Percentiles rank a stretch among this genome's conserved stretches.
Conservation (phyloP, 148 eudicot species). For the Rhododendron molle region DNA sequence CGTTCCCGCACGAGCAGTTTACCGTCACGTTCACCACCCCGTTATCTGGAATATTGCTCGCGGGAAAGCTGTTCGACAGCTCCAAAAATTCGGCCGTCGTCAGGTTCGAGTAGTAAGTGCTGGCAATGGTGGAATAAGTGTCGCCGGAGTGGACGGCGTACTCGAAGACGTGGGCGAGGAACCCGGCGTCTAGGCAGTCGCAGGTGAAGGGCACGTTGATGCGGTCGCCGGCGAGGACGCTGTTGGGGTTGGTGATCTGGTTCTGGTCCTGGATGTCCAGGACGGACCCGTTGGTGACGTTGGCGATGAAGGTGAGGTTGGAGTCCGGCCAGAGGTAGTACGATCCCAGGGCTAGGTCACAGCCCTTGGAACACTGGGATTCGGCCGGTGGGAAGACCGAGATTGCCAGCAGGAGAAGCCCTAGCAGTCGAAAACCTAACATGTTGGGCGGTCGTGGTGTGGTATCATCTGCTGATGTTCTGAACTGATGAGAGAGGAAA, state of each 20-base stretch:
- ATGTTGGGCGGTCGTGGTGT: background rate
- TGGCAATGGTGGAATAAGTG: slow-evolving; percentile 42
- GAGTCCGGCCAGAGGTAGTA: slow-evolving; percentile 31
- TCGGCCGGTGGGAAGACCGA: slow-evolving; percentile 13
- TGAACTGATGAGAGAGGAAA: too few species aligned
- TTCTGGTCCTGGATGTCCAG: slow-evolving; percentile 34
- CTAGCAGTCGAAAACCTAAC: background rate
- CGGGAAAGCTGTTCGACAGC: slow-evolving; percentile 34
- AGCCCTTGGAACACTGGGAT: slow-evolving; percentile 46
- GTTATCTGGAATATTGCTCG: slow-evolving; percentile 25
- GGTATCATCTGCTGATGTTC: background rate
- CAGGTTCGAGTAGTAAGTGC: slow-evolving; percentile 39
- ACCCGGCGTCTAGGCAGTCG: slow-evolving; percentile 42
- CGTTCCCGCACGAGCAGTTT: slow-evolving; percentile 78
- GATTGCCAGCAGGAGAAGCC: background rate
- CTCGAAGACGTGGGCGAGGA: slow-evolving; percentile 46
- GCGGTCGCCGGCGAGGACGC: slow-evolving; percentile 18
- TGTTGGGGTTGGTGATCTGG: slow-evolving; percentile 30
- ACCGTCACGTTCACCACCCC: slow-evolving; percentile 51
- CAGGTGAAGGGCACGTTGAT: slow-evolving; percentile 64
- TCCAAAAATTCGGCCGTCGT: slow-evolving; percentile 38
- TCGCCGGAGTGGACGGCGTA: slow-evolving; percentile 30
- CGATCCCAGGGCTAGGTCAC: slow-evolving; percentile 61
- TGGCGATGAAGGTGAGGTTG: slow-evolving; percentile 28
- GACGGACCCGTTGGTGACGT: background rate